A percentile compares a stretch with the other conserved stretches of the same genome.
These are phyloP conservation scores for Cephalotrichum gorgonifer DNA, from an alignment of 2,329 filamentous ascomycete species.

Conservation along the genomic window DNA sequence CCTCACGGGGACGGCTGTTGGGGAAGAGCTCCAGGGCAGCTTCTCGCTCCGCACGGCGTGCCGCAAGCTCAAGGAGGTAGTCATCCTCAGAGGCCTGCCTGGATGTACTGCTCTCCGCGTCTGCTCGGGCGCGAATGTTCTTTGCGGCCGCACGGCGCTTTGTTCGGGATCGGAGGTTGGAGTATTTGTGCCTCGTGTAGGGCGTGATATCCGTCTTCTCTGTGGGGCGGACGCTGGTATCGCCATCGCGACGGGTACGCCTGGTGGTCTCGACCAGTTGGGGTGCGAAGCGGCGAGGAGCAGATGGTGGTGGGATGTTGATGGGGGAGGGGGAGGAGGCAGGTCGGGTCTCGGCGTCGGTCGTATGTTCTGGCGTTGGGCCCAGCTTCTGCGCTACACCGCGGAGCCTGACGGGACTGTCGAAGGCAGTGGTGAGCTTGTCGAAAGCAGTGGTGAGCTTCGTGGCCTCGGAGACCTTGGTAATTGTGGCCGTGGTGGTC, in stretches of 20 bases:
- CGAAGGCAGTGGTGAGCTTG: not conserved
- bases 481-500: not conserved
- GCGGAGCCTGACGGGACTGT: not conserved
- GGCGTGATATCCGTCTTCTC: slow-evolving; percentile 66
- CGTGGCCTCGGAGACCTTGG: not conserved
- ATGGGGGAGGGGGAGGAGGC: slow-evolving; percentile 36
- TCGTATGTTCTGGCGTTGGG: slow-evolving; percentile 47
- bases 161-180: not conserved
- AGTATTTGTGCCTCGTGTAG: slow-evolving; percentile 34
- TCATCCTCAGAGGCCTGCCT: slow-evolving; percentile 53
- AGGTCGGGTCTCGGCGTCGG: slow-evolving; percentile 28
- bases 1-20: slow-evolving; percentile 58
- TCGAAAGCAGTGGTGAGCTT: not conserved
- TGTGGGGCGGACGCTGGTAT: slow-evolving; percentile 48
- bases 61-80: slow-evolving; percentile 70
- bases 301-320: slow-evolving; percentile 8
- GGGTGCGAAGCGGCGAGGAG: slow-evolving; percentile 53
- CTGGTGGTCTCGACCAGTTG: slow-evolving; percentile 74
- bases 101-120: too few relatives aligned
- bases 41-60: slow-evolving; percentile 70
- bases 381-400: slow-evolving; percentile 20
- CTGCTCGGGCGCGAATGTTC: not conserved
- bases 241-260: slow-evolving; percentile 57
- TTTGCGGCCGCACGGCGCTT: not conserved
- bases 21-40: slow-evolving; percentile 67